Evolutionary conservation across 306 rosid species (phyloP).

Genomic region (Macrotyloma uniflorum): DNA sequence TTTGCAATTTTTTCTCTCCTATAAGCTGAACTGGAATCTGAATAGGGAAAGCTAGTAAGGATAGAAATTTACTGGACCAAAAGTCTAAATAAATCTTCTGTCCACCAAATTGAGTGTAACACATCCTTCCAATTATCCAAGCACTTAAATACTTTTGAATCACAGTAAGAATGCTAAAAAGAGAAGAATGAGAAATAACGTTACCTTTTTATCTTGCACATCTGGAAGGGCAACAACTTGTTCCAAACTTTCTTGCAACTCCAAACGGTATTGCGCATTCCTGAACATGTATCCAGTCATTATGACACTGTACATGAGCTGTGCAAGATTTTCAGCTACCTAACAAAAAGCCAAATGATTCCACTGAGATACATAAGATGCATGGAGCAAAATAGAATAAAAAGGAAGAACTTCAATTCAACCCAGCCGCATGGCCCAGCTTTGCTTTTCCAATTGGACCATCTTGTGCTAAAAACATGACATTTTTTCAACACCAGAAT

Average conservation of each 20-base stretch:
- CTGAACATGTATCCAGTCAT: constrained; percentile 99
- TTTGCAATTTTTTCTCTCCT: constrained; percentile 2
- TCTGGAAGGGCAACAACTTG: constrained; percentile 95
- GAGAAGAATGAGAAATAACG: constrained; percentile 30
- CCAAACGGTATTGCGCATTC: constrained; percentile 93
- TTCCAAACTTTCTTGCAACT: constrained; percentile 91
- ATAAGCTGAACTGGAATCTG: constrained; percentile 5
- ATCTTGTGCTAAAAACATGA: constrained; percentile 8
- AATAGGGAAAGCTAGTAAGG: constrained; percentile 6
- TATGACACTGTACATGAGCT: constrained; percentile 96
- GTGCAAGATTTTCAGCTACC: constrained; percentile 99
- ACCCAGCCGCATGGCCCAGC: neutral
- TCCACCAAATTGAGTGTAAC: neutral
- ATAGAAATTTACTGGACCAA: constrained; percentile 2
- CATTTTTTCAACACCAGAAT: neutral
- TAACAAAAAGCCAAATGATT: constrained; percentile 45
- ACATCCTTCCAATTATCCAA: constrained; percentile 13
- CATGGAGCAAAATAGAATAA: constrained; percentile 17
- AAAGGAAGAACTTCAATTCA: constrained; percentile 15
- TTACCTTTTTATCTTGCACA: constrained; percentile 73
- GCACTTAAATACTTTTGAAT: constrained; percentile 5
- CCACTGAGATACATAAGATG: constrained; percentile 29
- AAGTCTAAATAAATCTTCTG: constrained; percentile 4
- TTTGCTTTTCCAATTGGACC: constrained; percentile 14
- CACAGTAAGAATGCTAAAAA: constrained; percentile 8